These are phyloP conservation scores for Paramecium primaurelia DNA, from an alignment of 73 alveolate species.

Conservation along the genomic window DNA sequence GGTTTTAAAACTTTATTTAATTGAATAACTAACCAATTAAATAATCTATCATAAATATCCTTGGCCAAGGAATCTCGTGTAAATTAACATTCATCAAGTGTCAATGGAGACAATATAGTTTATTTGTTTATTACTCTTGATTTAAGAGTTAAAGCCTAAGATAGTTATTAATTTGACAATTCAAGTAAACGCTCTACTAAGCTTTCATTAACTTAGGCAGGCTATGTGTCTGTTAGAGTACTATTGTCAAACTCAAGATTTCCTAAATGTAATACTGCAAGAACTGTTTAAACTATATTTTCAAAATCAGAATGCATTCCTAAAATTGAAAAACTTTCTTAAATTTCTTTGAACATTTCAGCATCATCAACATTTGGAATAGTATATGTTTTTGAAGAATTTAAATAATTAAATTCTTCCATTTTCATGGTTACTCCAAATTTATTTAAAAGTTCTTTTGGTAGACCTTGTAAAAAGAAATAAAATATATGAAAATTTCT, in stretches of 20 bases:
- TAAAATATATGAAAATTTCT: conserved; percentile 59
- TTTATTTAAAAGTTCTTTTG: conserved; percentile 21
- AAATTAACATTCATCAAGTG: conserved; percentile 45
- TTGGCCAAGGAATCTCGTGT: conserved; percentile 92
- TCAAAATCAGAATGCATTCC: conserved; percentile 26
- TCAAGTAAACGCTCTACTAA: conserved; percentile 19
- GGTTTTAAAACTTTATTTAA: conserved; percentile 49
- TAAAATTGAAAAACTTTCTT: neutral
- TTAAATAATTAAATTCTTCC: conserved; percentile 31
- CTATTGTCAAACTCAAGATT: conserved; percentile 43
- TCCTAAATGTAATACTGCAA: conserved; percentile 50
- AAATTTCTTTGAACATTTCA: conserved; percentile 39
- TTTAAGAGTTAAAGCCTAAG: conserved; percentile 25
- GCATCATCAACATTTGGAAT: conserved; percentile 54
- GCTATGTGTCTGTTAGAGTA: conserved; percentile 51
- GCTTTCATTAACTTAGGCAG: conserved; percentile 1
- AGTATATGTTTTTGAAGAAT: conserved; percentile 42
- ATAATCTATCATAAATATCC: conserved; percentile 88
- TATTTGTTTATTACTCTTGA: conserved; percentile 38
- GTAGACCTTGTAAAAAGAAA: conserved; percentile 23
- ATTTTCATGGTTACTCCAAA: neutral
- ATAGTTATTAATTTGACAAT: neutral
- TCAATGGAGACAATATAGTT: conserved; percentile 45
- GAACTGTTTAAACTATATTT: neutral
- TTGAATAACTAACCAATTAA: conserved; percentile 84